Evolutionary conservation across 2,329 filamentous ascomycete genomes (phyloP), one percentile per base, ranked within the genome.

Genomic region (Stagonosporopsis cucurbitacearum): DNA sequence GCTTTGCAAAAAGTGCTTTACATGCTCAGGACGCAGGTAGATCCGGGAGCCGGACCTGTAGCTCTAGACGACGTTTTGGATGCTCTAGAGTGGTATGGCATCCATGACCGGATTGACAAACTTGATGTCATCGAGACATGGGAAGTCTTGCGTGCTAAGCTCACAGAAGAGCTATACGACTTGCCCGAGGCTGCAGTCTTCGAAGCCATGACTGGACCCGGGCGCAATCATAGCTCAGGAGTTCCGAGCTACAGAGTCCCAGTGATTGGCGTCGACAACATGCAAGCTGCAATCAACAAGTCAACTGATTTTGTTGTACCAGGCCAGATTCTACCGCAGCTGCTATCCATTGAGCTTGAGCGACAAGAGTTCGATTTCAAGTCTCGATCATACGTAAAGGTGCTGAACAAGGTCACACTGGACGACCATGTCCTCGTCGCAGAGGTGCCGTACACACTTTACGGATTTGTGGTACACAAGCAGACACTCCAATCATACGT

Each of bases 381-480:
- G 4, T 76, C 78, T 30, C 80, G 84, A 2, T 80, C 82, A 25
- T 88, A 85, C 81, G 80, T 82, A 45, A 81, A 87, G 59, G 67
- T 85, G 6, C 78, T 81, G 47, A 80, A 86, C 65, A 79, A 79
- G 37, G 81, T 88, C n/a, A 75, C 79, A 2, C 63, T 87, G 13
- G 78, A 86, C 48, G 84, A 88, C 50, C 72, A 79, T 11, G 67
- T 87, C 23, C 77, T 77, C 39, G 70, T 86, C n/a, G 66, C 76
- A 23, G 75, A 68, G 8, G 75, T 74, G 12, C 68, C 76, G 11
- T 88, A 87, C 64, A 81, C 80, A 1, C 77, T 88, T 0, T 87
- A 85, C 59, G 84, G 84, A 3, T 83, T 87, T 59, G 75, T 87
- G 28, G 83, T 85, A 2, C 86, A 88, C 64, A 81, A 81, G 57